Evolutionary conservation across 2,329 filamentous ascomycete species (phyloP).

Genomic region (Pseudocercospora vitis): DNA sequence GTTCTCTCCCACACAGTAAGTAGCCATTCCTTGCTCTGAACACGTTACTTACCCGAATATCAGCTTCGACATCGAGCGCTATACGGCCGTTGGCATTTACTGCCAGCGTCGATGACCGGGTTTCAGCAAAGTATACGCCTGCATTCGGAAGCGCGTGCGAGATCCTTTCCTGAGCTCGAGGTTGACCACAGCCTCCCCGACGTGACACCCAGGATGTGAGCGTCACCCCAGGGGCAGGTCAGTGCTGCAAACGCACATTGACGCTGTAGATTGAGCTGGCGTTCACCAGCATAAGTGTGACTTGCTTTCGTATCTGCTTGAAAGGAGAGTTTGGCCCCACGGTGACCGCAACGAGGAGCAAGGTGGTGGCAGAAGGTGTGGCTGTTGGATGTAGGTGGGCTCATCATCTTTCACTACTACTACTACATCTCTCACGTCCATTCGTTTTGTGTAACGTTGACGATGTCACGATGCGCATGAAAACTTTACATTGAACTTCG

Average conservation of each 20-base stretch:
- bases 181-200: too few relatives aligned
- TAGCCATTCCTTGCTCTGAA: background rate
- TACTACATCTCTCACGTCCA: background rate
- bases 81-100: background rate
- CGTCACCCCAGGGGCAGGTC: too few relatives aligned
- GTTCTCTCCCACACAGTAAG: background rate
- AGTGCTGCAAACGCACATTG: too few relatives aligned
- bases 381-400: background rate
- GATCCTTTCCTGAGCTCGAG: too few relatives aligned
- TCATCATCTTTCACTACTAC: background rate
- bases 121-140: too few relatives aligned
- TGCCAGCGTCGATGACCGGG: background rate
- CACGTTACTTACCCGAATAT: background rate
- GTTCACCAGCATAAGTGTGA: too few relatives aligned
- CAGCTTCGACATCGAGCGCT: background rate
- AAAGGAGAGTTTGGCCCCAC: background rate
- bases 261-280: too few relatives aligned
- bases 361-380: background rate
- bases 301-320: too few relatives aligned
- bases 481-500: background rate
- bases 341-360: background rate
- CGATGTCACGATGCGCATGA: background rate
- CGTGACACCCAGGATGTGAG: background rate
- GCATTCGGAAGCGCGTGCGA: too few relatives aligned
- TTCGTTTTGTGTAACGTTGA: background rate